Evolutionary conservation across 148 eudicot species (phyloP).

Genomic region (Gaultheria prostrata): DNA sequence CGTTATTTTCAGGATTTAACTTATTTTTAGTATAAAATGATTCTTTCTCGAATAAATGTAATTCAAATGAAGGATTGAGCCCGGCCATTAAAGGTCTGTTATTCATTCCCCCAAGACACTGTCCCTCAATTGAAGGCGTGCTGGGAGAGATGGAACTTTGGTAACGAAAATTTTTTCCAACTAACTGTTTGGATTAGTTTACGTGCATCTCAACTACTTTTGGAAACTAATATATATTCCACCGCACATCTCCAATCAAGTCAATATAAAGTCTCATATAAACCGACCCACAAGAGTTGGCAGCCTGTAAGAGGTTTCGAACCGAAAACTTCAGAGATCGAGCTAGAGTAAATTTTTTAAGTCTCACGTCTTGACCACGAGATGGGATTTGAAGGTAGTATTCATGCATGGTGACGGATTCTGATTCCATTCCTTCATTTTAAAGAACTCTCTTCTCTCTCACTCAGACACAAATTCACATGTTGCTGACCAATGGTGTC

Average conservation of each 20-base stretch:
- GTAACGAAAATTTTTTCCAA: too few species aligned
- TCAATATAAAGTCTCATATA: neutral
- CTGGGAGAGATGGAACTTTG: neutral
- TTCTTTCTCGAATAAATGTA: neutral
- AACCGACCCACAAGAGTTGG: neutral
- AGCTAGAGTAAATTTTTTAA: neutral
- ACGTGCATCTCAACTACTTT: neutral
- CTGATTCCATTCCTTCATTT: slow-evolving; percentile 3
- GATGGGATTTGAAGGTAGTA: neutral
- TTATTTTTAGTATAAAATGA: neutral
- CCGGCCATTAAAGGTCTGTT: neutral
- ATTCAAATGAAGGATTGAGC: neutral
- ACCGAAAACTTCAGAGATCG: neutral
- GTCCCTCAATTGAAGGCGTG: slow-evolving; percentile 10
- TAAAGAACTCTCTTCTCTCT: neutral
- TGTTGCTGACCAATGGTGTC: slow-evolving; percentile 16
- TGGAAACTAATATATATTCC: too few species aligned
- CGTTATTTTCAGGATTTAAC: neutral
- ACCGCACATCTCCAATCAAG: neutral
- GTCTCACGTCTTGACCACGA: neutral
- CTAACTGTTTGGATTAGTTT: too few species aligned
- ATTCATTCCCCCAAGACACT: slow-evolving; percentile 13
- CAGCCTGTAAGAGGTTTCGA: neutral
- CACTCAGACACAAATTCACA: neutral
- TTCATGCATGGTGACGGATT: slow-evolving; percentile 14